A percentile compares a stretch with the other conserved stretches of the same genome.
phyloP scores from a whole-genome alignment of 2,329 filamentous ascomycete species.

The Fusarium sp. region DNA sequence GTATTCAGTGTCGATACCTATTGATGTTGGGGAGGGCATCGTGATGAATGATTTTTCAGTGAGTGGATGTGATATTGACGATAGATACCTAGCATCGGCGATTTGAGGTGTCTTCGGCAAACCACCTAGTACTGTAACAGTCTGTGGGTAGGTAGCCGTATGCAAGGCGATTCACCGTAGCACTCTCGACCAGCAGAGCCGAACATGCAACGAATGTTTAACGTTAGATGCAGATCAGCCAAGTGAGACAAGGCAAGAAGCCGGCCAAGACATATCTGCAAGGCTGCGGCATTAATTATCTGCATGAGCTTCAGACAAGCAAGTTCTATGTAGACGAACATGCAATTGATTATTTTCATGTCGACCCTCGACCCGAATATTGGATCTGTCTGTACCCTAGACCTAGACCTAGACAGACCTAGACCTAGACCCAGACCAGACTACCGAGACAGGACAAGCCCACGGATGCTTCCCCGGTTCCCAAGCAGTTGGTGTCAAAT shows the following conservation, averaged over 20 bases:
- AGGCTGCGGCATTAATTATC: slow-evolving; percentile 23
- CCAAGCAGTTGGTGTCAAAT: slow-evolving; percentile 37
- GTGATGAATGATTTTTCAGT: neutral
- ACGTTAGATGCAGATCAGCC: slow-evolving; percentile 2
- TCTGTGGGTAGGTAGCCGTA: slow-evolving; percentile 1
- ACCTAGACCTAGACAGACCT: neutral
- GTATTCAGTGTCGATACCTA: neutral
- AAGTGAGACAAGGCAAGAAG: slow-evolving; percentile 11
- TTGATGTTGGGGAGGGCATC: neutral
- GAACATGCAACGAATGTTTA: neutral
- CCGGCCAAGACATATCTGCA: neutral
- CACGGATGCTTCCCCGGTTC: slow-evolving; percentile 40
- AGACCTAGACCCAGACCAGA: neutral
- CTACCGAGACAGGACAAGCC: slow-evolving; percentile 27
- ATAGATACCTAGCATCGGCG: slow-evolving; percentile 1
- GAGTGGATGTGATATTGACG: neutral
- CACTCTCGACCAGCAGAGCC: neutral
- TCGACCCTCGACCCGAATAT: neutral
- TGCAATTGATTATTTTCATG: no score
- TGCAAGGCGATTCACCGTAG: neutral
- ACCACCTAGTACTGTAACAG: no score
- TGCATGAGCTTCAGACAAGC: slow-evolving; percentile 10
- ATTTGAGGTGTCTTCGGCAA: neutral
- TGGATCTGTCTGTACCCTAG: slow-evolving; percentile 10
- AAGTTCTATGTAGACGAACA: neutral